Conservation (phyloP, 805 yeast species). For the Candida ponderosae region DNA sequence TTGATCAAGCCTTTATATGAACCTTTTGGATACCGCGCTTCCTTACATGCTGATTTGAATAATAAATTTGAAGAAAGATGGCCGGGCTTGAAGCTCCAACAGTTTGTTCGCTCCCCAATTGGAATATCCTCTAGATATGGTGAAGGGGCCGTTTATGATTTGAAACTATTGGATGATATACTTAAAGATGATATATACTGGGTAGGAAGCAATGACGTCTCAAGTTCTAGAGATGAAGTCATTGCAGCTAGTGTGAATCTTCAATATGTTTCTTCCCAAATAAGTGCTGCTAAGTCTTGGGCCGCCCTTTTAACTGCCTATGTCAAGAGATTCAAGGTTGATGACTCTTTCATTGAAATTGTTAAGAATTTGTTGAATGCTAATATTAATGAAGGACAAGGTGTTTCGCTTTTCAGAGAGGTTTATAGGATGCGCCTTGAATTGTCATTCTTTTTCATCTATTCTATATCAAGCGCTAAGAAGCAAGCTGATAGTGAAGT, state of each 20-base stretch:
- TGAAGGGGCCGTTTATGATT: conserved; percentile 45
- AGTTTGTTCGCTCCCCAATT: conserved; percentile 42
- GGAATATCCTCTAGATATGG: conserved; percentile 43
- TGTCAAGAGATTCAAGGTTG: conserved; percentile 33
- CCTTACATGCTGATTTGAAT: conserved; percentile 38
- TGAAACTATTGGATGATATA: conserved; percentile 54
- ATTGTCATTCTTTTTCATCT: conserved; percentile 41
- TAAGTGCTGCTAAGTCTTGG: conserved; percentile 64
- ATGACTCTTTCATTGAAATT: conserved; percentile 26
- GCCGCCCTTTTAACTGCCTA: conserved; percentile 70
- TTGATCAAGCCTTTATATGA: conserved; percentile 28
- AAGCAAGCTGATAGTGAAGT: conserved; percentile 10
- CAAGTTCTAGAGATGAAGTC: conserved; percentile 40
- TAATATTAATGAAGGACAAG: conserved; percentile 43
- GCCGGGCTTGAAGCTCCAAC: conserved; percentile 37
- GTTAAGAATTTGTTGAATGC: conserved; percentile 44
- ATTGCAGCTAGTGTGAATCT: conserved; percentile 52
- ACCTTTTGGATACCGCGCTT: conserved; percentile 37
- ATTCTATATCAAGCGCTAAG: conserved; percentile 7
- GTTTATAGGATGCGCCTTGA: conserved; percentile 60
- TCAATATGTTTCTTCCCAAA: conserved; percentile 60
- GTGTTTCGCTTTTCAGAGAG: conserved; percentile 37
- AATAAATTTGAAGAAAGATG: conserved; percentile 39
- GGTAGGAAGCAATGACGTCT: conserved; percentile 21
- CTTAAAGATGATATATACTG: conserved; percentile 39